phyloP scores from a whole-genome alignment of 352 stramenopile species.

The Globisporangium spinosum region DNA sequence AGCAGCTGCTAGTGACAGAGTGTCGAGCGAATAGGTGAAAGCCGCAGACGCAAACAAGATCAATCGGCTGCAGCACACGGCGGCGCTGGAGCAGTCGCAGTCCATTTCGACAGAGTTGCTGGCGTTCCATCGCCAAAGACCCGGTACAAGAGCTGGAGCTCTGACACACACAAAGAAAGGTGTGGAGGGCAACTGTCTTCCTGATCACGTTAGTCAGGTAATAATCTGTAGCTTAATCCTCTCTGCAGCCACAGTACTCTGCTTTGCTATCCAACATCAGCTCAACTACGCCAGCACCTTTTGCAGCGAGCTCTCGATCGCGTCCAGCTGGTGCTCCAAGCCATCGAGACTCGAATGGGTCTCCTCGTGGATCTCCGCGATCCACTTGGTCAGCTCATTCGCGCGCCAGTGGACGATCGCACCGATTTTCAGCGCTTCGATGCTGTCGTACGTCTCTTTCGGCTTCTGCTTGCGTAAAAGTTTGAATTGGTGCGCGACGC shows the following conservation, averaged over 20 bases:
- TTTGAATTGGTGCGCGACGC: slow-evolving; percentile 30
- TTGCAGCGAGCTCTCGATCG: not conserved
- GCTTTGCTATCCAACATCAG: not conserved
- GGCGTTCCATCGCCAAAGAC: slow-evolving; percentile 18
- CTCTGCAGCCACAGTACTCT: not conserved
- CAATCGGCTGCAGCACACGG: not conserved
- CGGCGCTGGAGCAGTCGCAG: slow-evolving; percentile 2
- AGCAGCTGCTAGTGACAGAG: too few species aligned
- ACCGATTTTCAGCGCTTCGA: slow-evolving; percentile 16
- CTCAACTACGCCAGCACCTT: not conserved
- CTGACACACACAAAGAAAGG: slow-evolving; percentile 6
- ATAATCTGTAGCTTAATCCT: not conserved
- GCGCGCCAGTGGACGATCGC: slow-evolving; percentile 4
- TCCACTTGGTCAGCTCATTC: slow-evolving; percentile 3
- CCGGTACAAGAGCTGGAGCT: slow-evolving; percentile 17
- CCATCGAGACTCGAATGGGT: slow-evolving; percentile 4
- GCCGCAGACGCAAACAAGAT: slow-evolving; percentile 7
- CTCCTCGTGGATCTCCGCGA: slow-evolving; percentile 3
- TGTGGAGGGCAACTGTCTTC: not conserved
- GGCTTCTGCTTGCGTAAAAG: slow-evolving; percentile 26
- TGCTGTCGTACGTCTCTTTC: slow-evolving; percentile 20
- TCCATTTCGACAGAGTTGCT: slow-evolving; percentile 20
- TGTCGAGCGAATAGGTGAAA: too few species aligned
- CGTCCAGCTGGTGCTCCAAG: slow-evolving; percentile 8
- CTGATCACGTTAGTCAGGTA: not conserved